phyloP scores from a whole-genome alignment of 129 eudicot genomes.

The Tanacetum coccineum region DNA sequence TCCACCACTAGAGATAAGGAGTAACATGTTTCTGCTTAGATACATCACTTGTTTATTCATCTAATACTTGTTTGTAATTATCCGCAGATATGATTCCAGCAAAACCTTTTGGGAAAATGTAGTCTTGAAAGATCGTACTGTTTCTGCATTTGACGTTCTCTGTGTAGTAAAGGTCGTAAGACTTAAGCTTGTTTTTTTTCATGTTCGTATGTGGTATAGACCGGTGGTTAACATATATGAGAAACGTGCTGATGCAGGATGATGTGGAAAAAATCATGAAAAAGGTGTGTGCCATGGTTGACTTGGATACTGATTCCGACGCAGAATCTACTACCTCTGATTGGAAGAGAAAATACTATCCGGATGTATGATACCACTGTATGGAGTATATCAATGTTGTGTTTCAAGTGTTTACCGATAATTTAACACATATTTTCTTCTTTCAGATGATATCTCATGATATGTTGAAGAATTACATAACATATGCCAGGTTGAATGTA shows the following conservation, averaged over 20 bases:
- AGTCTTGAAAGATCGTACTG: slow-evolving; percentile 73
- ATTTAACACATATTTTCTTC: no score
- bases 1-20: no score
- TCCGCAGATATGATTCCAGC: slow-evolving; percentile 79
- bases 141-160: slow-evolving; percentile 75
- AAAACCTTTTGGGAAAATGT: slow-evolving; percentile 77
- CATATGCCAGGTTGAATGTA: slow-evolving; percentile 73
- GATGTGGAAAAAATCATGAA: slow-evolving; percentile 63
- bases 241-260: slow-evolving; percentile 43
- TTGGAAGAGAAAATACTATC: slow-evolving; percentile 23
- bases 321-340: slow-evolving; percentile 42
- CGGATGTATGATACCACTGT: no score
- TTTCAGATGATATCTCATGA: slow-evolving; percentile 12
- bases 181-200: background rate
- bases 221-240: background rate
- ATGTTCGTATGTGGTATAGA: background rate
- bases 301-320: slow-evolving; percentile 71
- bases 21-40: no score
- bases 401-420: no score
- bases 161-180: slow-evolving; percentile 73
- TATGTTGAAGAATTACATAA: slow-evolving; percentile 73
- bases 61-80: background rate
- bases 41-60: no score
- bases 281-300: slow-evolving; percentile 83
- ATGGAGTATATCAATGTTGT: no score